These are phyloP conservation scores for Botrytis tulipae DNA, from an alignment of 2,329 filamentous ascomycete species.

Conservation along the genomic window DNA sequence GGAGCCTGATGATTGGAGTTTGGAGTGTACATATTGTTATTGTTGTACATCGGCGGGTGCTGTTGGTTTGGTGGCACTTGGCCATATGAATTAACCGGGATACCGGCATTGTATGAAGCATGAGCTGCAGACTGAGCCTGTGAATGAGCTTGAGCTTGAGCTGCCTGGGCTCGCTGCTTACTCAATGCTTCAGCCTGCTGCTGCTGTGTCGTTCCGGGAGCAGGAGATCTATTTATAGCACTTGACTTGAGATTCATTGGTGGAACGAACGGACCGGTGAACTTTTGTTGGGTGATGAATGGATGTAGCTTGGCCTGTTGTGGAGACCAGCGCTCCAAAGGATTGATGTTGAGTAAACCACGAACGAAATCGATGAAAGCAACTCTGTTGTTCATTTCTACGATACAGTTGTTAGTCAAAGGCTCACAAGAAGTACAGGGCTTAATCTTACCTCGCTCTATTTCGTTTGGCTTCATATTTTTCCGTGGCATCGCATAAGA, in stretches of 20 bases:
- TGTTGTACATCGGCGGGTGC: conserved; percentile 67
- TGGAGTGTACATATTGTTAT: conserved; percentile 79
- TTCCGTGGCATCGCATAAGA: conserved; percentile 98
- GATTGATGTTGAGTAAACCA: conserved; percentile 89
- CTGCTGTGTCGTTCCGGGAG: conserved; percentile 91
- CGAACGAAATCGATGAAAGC: conserved; percentile 98
- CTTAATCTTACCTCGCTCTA: conserved; percentile 76
- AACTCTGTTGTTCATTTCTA: conserved; percentile 97
- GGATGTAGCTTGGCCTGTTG: conserved; percentile 96
- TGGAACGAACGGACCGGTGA: conserved; percentile 90
- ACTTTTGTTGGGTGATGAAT: conserved; percentile 98
- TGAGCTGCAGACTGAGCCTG: conserved; percentile 64
- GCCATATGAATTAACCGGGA: conserved; percentile 19
- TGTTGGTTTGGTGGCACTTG: conserved; percentile 60
- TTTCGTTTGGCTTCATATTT: conserved; percentile 97
- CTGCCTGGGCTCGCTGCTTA: conserved; percentile 79
- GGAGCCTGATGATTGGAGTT: conserved; percentile 45
- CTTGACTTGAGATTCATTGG: conserved; percentile 94
- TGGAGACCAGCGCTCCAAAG: conserved; percentile 93
- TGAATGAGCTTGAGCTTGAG: conserved; percentile 49
- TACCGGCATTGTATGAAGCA: conserved; percentile 36
- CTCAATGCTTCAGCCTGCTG: conserved; percentile 91
- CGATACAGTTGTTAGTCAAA: conserved; percentile 26
- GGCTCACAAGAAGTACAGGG: conserved; percentile 20
- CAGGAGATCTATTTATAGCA: conserved; percentile 80